Conservation (phyloP, 2,329 filamentous ascomycete genomes). For the Talaromyces sp. region DNA sequence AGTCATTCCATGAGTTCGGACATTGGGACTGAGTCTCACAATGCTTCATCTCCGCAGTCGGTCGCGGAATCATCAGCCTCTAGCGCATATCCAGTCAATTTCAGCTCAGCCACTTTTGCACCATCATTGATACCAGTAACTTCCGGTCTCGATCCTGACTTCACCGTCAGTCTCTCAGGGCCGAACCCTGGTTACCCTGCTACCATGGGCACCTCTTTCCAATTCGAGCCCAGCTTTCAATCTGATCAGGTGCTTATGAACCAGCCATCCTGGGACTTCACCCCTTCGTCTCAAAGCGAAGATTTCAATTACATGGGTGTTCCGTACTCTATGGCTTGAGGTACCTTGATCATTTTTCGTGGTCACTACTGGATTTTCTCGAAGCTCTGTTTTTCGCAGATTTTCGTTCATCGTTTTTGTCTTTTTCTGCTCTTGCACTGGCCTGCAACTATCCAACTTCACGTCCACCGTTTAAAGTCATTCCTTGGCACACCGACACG, state of each 20-base stretch:
- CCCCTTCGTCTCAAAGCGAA: slow-evolving; percentile 24
- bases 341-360: slow-evolving; percentile 21
- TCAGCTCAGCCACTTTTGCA: slow-evolving; percentile 45
- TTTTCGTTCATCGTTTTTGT: slow-evolving; percentile 17
- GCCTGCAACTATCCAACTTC: slow-evolving; percentile 21
- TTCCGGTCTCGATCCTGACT: slow-evolving; percentile 34
- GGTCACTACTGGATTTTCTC: background rate
- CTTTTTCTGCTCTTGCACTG: slow-evolving; percentile 17
- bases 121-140: slow-evolving; percentile 35
- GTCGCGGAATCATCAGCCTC: slow-evolving; percentile 44
- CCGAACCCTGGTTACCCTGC: slow-evolving; percentile 30
- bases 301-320: slow-evolving; percentile 34
- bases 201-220: slow-evolving; percentile 29
- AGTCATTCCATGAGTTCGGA: slow-evolving; percentile 44
- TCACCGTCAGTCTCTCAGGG: slow-evolving; percentile 35
- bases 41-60: slow-evolving; percentile 48
- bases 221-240: slow-evolving; percentile 33
- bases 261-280: slow-evolving; percentile 39
- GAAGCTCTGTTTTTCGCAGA: background rate
- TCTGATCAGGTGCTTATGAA: slow-evolving; percentile 32
- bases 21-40: slow-evolving; percentile 46
- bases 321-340: slow-evolving; percentile 30
- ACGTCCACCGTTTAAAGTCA: slow-evolving; percentile 23
- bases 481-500: slow-evolving; percentile 18
- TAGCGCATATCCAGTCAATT: slow-evolving; percentile 41